A percentile compares a stretch with the other conserved stretches of the same genome.
phyloP scores from a whole-genome alignment of 257 asterid species.

The Solanum dulcamara region DNA sequence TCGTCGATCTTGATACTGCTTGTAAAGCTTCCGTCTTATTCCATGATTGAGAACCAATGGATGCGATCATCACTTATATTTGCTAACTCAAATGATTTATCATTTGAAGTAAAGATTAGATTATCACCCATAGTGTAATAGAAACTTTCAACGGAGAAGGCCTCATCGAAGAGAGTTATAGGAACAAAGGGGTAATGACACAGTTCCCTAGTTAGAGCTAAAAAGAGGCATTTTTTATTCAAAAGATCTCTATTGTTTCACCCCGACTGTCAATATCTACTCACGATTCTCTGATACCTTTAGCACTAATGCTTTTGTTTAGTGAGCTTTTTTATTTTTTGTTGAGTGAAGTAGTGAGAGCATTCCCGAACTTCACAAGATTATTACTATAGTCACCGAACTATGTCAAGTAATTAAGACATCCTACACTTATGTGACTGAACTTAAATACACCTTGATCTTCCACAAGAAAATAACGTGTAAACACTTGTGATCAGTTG shows the following conservation, averaged over 20 bases:
- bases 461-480: neutral
- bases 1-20: neutral
- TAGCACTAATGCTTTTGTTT: neutral
- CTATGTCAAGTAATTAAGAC: neutral
- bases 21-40: neutral
- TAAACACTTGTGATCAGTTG: neutral
- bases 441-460: neutral
- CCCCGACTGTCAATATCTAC: neutral
- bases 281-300: neutral
- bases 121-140: neutral
- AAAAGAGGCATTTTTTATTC: neutral
- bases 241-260: neutral
- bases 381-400: neutral
- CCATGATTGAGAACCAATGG: neutral
- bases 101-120: neutral
- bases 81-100: neutral
- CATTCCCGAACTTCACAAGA: neutral
- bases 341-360: neutral
- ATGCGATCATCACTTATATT: neutral
- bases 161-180: neutral
- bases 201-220: neutral
- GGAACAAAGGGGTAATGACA: neutral
- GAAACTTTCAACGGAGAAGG: neutral
- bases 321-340: neutral
- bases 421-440: neutral